Evolutionary conservation across 2,329 filamentous ascomycete genomes (phyloP).

Genomic region (Aspergillaceae sp.): DNA sequence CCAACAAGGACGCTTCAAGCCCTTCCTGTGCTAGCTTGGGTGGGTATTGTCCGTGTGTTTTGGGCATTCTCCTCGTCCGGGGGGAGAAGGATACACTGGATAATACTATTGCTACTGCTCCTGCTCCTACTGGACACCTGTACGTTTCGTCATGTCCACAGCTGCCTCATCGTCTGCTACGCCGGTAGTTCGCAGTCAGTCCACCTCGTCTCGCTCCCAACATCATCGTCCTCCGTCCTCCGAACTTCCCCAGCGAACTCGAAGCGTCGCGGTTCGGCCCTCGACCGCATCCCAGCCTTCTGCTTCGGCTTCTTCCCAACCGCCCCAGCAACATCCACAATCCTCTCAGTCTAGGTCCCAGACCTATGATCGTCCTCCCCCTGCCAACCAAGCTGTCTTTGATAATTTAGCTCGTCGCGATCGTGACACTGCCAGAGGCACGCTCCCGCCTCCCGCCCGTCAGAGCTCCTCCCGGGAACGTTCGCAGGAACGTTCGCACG

Average conservation of each 20-base stretch:
- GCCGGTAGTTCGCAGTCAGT: conserved; percentile 43
- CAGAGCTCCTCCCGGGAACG: conserved; percentile 59
- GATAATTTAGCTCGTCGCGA: conserved; percentile 56
- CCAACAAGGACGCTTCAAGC: background rate
- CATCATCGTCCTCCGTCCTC: conserved; percentile 33
- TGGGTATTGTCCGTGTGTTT: background rate
- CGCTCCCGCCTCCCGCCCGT: conserved; percentile 47
- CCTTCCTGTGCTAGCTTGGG: background rate
- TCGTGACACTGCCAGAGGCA: conserved; percentile 63
- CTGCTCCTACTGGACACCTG: conserved; percentile 1
- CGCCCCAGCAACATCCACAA: conserved; percentile 20
- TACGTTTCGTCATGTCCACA: conserved; percentile 34
- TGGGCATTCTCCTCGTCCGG: background rate
- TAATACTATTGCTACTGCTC: background rate
- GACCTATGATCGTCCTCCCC: conserved; percentile 37
- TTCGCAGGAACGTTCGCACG: conserved; percentile 33
- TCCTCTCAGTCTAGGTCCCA: conserved; percentile 31
- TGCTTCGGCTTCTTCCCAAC: conserved; percentile 13
- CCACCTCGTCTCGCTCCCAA: conserved; percentile 39
- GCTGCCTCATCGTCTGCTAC: conserved; percentile 38
- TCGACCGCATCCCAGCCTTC: conserved; percentile 27
- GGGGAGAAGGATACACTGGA: background rate
- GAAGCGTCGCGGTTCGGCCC: conserved; percentile 37
- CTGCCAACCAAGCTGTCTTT: conserved; percentile 40
- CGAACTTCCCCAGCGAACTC: conserved; percentile 39